These are phyloP conservation scores for Nidula microcarpa DNA, from an alignment of 768 basidiomycete genomes.

Conservation along the genomic window DNA sequence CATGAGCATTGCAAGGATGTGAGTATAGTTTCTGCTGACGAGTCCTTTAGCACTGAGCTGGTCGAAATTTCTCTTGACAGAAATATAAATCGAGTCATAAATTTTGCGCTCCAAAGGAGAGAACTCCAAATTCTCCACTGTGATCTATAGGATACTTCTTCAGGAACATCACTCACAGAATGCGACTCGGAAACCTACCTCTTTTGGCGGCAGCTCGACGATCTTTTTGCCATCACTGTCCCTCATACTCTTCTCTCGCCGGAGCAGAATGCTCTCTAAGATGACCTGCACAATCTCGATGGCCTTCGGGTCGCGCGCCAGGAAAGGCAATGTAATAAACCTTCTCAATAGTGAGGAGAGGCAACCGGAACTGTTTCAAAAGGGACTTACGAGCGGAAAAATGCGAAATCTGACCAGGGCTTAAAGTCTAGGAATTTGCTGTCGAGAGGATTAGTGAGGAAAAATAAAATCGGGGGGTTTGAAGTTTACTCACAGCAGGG, in stretches of 20 bases:
- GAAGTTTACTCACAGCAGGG: conserved; percentile 53
- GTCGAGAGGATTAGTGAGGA: not conserved
- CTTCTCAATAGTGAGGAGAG: conserved; percentile 26
- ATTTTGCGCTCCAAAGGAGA: conserved; percentile 78
- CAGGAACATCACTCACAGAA: not conserved
- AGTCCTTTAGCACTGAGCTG: conserved; percentile 75
- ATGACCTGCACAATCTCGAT: conserved; percentile 96
- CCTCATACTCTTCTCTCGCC: conserved; percentile 91
- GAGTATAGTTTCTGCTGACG: conserved; percentile 76
- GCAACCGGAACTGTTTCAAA: too few species aligned
- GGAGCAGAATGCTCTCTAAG: conserved; percentile 79
- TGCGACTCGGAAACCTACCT: conserved; percentile 36
- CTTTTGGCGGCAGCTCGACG: conserved; percentile 84
- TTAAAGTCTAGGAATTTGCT: conserved; percentile 78
- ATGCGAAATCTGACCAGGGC: conserved; percentile 80
- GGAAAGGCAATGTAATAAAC: conserved; percentile 90
- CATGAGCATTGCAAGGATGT: conserved; percentile 95
- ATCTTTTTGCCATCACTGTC: conserved; percentile 85
- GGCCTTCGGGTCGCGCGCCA: conserved; percentile 87
- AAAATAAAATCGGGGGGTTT: not conserved
- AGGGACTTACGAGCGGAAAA: conserved; percentile 78
- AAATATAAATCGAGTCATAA: conserved; percentile 81
- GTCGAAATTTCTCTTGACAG: conserved; percentile 80
- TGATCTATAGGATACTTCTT: conserved; percentile 37
- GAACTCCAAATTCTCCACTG: conserved; percentile 75